Conservation (phyloP, 352 stramenopile species). For the Globisporangium alternatum region DNA sequence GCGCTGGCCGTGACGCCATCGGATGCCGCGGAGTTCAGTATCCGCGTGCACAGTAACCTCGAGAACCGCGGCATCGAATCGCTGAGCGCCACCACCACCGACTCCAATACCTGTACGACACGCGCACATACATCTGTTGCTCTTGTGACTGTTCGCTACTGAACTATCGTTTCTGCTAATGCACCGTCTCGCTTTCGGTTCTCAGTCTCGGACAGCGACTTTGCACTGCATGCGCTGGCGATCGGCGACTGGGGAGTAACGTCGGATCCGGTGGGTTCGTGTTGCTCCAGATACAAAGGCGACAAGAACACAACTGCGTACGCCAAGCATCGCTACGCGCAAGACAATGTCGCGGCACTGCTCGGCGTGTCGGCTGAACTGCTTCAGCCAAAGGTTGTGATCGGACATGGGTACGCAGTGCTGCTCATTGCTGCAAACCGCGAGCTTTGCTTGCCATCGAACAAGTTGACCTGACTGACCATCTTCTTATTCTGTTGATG, state of each 20-base stretch:
- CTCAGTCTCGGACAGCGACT: conserved; percentile 2
- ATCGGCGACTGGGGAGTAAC: conserved; percentile 60
- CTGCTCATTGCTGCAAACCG: not conserved
- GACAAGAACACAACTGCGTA: conserved; percentile 29
- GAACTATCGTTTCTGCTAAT: not conserved
- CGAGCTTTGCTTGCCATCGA: not conserved
- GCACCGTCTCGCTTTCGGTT: not conserved
- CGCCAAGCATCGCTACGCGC: conserved; percentile 37
- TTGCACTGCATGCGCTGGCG: conserved; percentile 31
- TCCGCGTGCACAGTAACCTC: not conserved
- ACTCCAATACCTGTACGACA: not conserved
- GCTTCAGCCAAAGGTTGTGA: conserved; percentile 55
- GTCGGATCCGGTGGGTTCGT: conserved; percentile 35
- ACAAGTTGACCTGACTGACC: not conserved
- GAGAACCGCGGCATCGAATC: not conserved
- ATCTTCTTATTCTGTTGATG: not conserved
- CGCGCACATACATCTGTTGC: not conserved
- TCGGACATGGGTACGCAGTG: conserved; percentile 49
- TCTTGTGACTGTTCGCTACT: not conserved
- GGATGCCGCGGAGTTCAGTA: not conserved
- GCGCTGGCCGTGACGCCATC: not conserved
- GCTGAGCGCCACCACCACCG: not conserved
- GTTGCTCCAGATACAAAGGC: conserved; percentile 32
- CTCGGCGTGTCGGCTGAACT: conserved; percentile 20
- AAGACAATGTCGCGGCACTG: conserved; percentile 41